phyloP scores from a whole-genome alignment of 2,329 filamentous ascomycete species.

The Nemania sp. region DNA sequence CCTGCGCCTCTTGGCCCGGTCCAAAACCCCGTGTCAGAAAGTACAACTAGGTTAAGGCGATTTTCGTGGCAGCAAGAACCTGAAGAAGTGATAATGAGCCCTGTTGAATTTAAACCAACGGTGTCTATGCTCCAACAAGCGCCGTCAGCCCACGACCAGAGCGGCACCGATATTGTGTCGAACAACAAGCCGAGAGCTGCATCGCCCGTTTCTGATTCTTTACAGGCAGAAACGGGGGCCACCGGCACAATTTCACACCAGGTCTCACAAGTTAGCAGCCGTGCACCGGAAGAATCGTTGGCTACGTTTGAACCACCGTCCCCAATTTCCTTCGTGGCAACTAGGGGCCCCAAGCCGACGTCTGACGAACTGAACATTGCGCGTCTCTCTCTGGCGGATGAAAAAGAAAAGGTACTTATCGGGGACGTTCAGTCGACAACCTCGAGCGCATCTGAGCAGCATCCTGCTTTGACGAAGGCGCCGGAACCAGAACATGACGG shows the following conservation, averaged over 20 bases:
- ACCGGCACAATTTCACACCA: conserved; percentile 50
- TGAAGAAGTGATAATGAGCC: conserved; percentile 42
- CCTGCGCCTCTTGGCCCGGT: conserved; percentile 43
- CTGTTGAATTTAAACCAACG: conserved; percentile 34
- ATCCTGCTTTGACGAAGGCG: conserved; percentile 41
- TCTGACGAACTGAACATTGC: conserved; percentile 40
- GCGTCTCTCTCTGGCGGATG: conserved; percentile 58
- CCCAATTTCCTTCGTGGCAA: conserved; percentile 56
- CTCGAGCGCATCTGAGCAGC: conserved; percentile 55
- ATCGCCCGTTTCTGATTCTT: conserved; percentile 23
- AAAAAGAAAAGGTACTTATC: conserved; percentile 53
- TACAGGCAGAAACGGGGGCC: conserved; percentile 39
- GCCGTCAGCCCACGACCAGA: conserved; percentile 11
- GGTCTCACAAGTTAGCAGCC: conserved; percentile 54
- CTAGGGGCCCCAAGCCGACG: conserved; percentile 41
- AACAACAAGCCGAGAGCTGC: conserved; percentile 12
- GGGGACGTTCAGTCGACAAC: conserved; percentile 46
- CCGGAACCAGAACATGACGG: conserved; percentile 4
- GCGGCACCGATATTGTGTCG: not conserved
- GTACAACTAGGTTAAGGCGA: conserved; percentile 41
- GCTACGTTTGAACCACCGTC: conserved; percentile 57
- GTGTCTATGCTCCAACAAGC: conserved; percentile 22
- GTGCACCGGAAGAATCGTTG: conserved; percentile 47
- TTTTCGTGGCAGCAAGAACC: conserved; percentile 59
- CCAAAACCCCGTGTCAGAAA: conserved; percentile 34